phyloP scores from a whole-genome alignment of 352 stramenopile species.

The Globisporangium carolinianum region DNA sequence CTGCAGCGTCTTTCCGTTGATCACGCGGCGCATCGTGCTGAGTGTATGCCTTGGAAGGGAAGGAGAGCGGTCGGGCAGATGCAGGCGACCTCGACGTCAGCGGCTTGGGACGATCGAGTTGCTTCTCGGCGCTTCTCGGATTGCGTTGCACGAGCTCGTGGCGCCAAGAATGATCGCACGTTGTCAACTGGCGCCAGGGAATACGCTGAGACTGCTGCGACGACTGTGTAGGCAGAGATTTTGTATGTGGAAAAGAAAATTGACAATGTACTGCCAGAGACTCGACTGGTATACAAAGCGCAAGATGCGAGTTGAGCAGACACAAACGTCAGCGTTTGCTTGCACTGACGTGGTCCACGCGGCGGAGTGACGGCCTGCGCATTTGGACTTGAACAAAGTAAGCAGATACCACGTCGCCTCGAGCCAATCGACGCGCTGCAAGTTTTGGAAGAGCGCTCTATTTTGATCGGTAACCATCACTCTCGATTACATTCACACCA shows the following conservation, averaged over 20 bases:
- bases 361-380: too few species aligned
- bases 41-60: background rate
- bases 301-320: background rate
- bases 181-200: background rate
- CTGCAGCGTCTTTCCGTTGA: constrained; percentile 37
- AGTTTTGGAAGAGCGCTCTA: too few species aligned
- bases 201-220: background rate
- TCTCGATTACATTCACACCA: background rate
- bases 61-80: background rate
- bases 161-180: background rate
- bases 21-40: constrained; percentile 43
- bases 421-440: too few species aligned
- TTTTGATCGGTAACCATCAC: background rate
- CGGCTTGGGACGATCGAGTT: background rate
- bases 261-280: background rate
- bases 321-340: background rate
- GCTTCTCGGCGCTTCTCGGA: constrained; percentile 1
- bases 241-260: background rate
- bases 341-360: too few species aligned
- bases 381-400: too few species aligned
- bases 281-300: background rate
- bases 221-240: background rate
- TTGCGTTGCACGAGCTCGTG: background rate
- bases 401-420: too few species aligned
- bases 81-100: background rate